Percentiles rank a stretch among this genome's conserved stretches.
phyloP scores from a whole-genome alignment of 1,139 yeast genomes.

The Debaryomyces sp. region DNA sequence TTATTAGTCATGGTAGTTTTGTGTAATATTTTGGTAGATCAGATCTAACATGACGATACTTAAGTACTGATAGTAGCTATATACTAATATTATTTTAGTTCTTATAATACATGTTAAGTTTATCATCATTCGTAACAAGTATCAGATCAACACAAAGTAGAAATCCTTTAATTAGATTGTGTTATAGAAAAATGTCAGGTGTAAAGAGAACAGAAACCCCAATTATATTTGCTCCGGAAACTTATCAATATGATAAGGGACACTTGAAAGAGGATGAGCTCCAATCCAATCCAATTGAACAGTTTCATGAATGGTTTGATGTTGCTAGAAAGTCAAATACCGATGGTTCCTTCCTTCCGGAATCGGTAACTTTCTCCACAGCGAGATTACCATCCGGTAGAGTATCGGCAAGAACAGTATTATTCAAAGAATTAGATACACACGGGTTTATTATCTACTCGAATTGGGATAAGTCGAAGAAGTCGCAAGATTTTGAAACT shows the following conservation, averaged over 20 bases:
- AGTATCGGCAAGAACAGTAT: constrained; percentile 79
- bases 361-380: constrained; percentile 79
- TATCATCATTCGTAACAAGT: not conserved
- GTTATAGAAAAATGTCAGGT: constrained; percentile 4
- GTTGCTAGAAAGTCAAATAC: constrained; percentile 58
- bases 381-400: constrained; percentile 87
- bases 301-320: constrained; percentile 82
- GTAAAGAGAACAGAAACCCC: constrained; percentile 20
- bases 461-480: constrained; percentile 88
- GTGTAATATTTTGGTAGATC: constrained; percentile 6
- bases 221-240: constrained; percentile 73
- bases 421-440: constrained; percentile 85
- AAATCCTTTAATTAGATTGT: not conserved
- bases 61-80: not conserved
- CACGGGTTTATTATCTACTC: constrained; percentile 89
- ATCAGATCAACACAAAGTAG: not conserved
- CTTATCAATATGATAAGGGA: constrained; percentile 82
- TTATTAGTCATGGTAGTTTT: constrained; percentile 4
- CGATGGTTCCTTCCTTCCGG: constrained; percentile 65
- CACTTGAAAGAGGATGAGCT: constrained; percentile 60
- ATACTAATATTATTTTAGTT: not conserved
- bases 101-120: not conserved
- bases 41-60: not conserved
- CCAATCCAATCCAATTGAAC: constrained; percentile 63
- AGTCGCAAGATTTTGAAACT: constrained; percentile 65